Percentiles rank a stretch among this genome's conserved stretches.
These are phyloP conservation scores for Trifolium pratense DNA, from an alignment of 306 rosid species.

Conservation along the genomic window DNA sequence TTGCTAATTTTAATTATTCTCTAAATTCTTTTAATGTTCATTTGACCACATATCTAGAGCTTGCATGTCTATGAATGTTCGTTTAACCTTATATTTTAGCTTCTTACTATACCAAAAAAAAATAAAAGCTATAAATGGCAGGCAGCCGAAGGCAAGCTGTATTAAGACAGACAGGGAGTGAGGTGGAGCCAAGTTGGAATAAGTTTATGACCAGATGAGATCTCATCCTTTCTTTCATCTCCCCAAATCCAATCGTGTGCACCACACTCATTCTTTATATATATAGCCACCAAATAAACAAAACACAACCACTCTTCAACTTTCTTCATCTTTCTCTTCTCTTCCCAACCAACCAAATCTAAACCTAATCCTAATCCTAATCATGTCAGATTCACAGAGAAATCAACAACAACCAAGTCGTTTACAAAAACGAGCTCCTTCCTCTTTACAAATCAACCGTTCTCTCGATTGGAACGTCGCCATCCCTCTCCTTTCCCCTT, in stretches of 20 bases:
- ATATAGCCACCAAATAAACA: not conserved
- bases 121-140: too few species aligned
- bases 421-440: constrained; percentile 82
- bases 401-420: constrained; percentile 49
- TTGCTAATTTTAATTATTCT: too few species aligned
- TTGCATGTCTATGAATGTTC: too few species aligned
- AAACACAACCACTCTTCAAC: not conserved
- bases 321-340: not conserved
- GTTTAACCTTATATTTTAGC: too few species aligned
- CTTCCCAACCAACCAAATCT: not conserved
- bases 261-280: not conserved
- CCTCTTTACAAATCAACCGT: constrained; percentile 67
- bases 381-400: constrained; percentile 62
- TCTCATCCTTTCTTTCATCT: not conserved
- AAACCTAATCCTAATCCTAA: not conserved
- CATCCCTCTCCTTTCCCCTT: constrained; percentile 84
- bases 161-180: not conserved
- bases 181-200: not conserved
- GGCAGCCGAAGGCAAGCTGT: too few species aligned
- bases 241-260: constrained; percentile 13
- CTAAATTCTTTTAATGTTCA: too few species aligned
- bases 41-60: too few species aligned
- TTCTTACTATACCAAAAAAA: too few species aligned
- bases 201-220: not conserved
- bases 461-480: constrained; percentile 81